Evolutionary conservation across 78 protist genomes (phyloP), one percentile per base, ranked within the genome.

Genomic region (Cavenderia fasciculata): DNA sequence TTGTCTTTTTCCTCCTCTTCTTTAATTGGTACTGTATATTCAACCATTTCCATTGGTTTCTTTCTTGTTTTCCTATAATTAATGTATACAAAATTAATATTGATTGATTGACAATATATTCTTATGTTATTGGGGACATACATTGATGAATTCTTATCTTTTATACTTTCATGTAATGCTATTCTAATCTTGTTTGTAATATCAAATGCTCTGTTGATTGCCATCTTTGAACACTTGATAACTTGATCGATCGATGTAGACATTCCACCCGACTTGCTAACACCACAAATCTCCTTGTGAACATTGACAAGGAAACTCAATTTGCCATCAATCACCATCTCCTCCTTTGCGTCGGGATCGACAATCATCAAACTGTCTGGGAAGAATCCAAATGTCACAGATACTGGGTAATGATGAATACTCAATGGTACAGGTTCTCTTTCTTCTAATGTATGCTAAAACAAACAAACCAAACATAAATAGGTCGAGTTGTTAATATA

Each of bases 351-450:
- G 11, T 74, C 77, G 7, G 97, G 97, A 74, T 96, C 97, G 16
- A 95, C 68, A 56, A 94, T 41, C 74, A 61, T 69, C 2, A 69
- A 11, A 27, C 56, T 51, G 57, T 69, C 51, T 38, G 78, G 90
- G 49, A 91, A 78, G 46, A 96, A 85, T 1, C 90, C 96, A 68
- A 94, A 94, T 14, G 98, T 86, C 44, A 95, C 74, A 6, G 89
- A 46, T 8, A 96, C 38, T 10, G 98, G 98, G 3, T 86, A 43
- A 76, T 96, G 98, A 43, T 94, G 98, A 51, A 96, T 85, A 23
- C 75, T 54, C 14, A 96, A 69, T 23, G 98, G 97, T 1, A 95
- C 96, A 14, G 98, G 97, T 21, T 95, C 97, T 41, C 91, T 29
- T 51, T 95, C 97, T 16, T 40, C 59, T 0, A 59, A 36, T 21